Evolutionary conservation across 768 basidiomycete genomes (phyloP), one percentile per base, ranked within the genome.

Genomic region (Omphalotus guepiniiformis): DNA sequence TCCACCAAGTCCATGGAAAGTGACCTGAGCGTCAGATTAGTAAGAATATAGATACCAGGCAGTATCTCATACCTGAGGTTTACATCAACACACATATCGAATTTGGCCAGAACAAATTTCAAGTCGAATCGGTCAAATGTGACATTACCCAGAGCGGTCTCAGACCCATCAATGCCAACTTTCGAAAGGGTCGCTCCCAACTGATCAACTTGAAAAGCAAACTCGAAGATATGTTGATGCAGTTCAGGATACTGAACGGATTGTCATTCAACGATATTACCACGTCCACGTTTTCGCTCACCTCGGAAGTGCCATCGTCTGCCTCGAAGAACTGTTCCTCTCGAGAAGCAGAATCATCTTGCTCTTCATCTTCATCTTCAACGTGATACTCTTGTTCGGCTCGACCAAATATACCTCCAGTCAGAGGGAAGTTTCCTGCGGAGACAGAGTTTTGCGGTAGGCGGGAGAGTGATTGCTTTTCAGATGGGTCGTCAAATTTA

Each of bases 201-300:
- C 41, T 79, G 78, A 43, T 92, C 88, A 29, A 98, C 96, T 26
- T 82, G 73, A 69, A 99, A 98, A 47, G 85, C 73, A 50, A 98
- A 69, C 63, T 96, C 88, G 52, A 98, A 90, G 1, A 80, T 73
- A 41, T 69, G 71, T 52, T 84, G 88, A 34, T 65, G 73, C 27
- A 76, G 51, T 39, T 72, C 71, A 19, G 68, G 71, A 38, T 65
- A 64, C 69, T 75, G 28, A 28, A 6, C 38, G 27, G 38, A 15
- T 16, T 25, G 6, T 42, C 23, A 25, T 50, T 39, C n/a, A 18
- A 23, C 39, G 19, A 47, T 13, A 26, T 25, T 32, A 43, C 8
- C 42, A 38, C 23, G 39, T 18, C 45, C 9, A 13, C 11, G 13
- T 30, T 12, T 28, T 15, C 27, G 61, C 68, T 56, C 54, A 82